Evolutionary conservation across 2,329 filamentous ascomycete genomes (phyloP), one percentile per base, ranked within the genome.

Genomic region (Biscogniauxia sp.): DNA sequence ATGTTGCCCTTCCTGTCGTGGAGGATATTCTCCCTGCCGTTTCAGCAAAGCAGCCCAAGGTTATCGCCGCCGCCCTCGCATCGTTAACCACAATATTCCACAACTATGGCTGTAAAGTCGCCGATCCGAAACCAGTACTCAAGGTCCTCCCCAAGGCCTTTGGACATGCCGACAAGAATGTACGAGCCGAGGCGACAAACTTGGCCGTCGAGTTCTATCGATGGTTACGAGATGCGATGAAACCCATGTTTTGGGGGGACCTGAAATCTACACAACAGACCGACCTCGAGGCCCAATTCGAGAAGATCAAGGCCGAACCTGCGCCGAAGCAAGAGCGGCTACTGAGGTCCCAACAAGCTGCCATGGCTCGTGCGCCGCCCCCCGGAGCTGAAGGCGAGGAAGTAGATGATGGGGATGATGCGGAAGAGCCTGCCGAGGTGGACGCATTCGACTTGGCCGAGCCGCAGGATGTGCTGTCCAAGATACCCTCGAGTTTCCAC

Each of bases 161-260:
- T 73, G 92, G 92, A 20, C 95, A 98, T 74, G 94, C 95, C 32
- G 95, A 99, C 82, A 99, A 99, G 78, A 98, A 98, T 74, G 92
- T 99, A 17, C 89, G 95, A 76, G 93, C 93, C 3, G 95, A 97
- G 75, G 93, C 93, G 26, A 95, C 95, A 53, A 93, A 90, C 68
- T 81, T 99, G 60, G 90, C 94, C 0, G 92, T 97, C 54, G 96
- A 99, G 73, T 86, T 99, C 60, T 99, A 99, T 77, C 84, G 95
- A 76, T 99, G 96, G 95, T 82, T 99, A 37, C 90, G 94, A 67
- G 95, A 99, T 66, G 94, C 94, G 11, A 97, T 99, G 88, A 99
- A 99, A 75, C 92, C 94, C 45, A 89, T 98, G 77, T 98, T 99
- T 75, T 99, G 95, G 93, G 87, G 85, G 52, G 95, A 99, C 61